phyloP scores from a whole-genome alignment of 148 eudicot species.

The Fallopia convolvulus region DNA sequence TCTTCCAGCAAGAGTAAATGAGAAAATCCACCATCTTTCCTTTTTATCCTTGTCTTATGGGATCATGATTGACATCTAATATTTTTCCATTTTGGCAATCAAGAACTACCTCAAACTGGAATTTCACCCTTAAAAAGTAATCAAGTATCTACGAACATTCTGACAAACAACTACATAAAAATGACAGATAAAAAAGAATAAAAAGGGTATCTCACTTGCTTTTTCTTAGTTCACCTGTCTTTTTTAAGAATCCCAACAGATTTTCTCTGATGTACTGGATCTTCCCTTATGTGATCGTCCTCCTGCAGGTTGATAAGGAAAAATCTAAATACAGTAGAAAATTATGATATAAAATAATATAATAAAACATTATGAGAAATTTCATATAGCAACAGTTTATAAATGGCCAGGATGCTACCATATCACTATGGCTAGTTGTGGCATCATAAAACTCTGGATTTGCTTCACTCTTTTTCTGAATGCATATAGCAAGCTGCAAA shows the following conservation, averaged over 20 bases:
- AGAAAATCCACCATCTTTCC: background rate
- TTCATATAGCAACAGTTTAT: background rate
- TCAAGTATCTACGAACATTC: background rate
- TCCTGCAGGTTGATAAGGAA: constrained; percentile 33
- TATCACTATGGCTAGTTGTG: constrained; percentile 33
- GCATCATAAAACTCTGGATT: constrained; percentile 36
- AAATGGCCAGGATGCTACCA: constrained; percentile 8
- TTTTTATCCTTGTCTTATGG: background rate
- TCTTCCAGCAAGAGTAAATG: background rate
- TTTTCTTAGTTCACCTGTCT: constrained; percentile 61
- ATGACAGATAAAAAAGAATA: background rate
- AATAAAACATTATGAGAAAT: background rate
- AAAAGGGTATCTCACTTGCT: constrained; percentile 40
- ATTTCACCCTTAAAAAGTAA: background rate
- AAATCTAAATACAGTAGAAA: background rate
- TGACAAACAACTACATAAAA: background rate
- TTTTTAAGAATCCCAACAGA: constrained; percentile 18
- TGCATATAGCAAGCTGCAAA: constrained; percentile 76
- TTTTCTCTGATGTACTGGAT: constrained; percentile 17
- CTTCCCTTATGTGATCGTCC: constrained; percentile 18
- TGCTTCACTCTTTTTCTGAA: constrained; percentile 59
- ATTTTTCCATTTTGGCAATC: background rate
- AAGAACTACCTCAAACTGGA: background rate
- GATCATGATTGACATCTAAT: background rate
- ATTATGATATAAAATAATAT: background rate